A percentile compares a stretch with the other conserved stretches of the same genome.
Conservation (phyloP, 345 rosid species). For the Pistacia integerrima region DNA sequence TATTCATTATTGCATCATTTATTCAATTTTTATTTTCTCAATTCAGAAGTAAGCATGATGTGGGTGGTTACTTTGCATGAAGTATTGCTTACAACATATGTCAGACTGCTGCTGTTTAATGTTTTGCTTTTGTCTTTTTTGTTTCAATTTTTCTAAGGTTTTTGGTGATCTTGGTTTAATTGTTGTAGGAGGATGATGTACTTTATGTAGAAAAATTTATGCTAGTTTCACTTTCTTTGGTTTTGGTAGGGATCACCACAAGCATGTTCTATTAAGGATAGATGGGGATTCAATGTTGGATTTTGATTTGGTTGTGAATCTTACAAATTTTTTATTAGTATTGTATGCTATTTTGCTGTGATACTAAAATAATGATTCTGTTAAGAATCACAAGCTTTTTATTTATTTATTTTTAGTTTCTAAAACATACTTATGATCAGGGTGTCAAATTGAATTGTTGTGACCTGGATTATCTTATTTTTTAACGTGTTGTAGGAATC, state of each 20-base stretch:
- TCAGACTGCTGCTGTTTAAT: neutral
- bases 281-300: neutral
- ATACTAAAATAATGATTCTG: neutral
- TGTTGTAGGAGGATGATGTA: neutral
- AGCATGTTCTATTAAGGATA: neutral
- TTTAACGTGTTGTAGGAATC: slow-evolving; percentile 52
- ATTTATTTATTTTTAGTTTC: neutral
- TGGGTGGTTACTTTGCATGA: neutral
- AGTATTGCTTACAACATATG: neutral
- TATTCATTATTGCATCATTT: neutral
- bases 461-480: slow-evolving; percentile 1
- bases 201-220: neutral
- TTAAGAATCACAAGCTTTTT: no score
- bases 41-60: slow-evolving; percentile 3
- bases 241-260: neutral
- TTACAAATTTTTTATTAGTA: neutral
- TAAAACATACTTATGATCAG: neutral
- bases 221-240: neutral
- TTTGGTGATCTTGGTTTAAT: neutral
- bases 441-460: slow-evolving; percentile 1
- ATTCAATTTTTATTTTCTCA: slow-evolving; percentile 1
- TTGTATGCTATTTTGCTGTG: no score
- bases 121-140: neutral
- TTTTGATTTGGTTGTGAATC: neutral
- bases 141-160: neutral